Evolutionary conservation across 1,284 basidiomycete genomes (phyloP).

Genomic region (Trametes hirsuta): DNA sequence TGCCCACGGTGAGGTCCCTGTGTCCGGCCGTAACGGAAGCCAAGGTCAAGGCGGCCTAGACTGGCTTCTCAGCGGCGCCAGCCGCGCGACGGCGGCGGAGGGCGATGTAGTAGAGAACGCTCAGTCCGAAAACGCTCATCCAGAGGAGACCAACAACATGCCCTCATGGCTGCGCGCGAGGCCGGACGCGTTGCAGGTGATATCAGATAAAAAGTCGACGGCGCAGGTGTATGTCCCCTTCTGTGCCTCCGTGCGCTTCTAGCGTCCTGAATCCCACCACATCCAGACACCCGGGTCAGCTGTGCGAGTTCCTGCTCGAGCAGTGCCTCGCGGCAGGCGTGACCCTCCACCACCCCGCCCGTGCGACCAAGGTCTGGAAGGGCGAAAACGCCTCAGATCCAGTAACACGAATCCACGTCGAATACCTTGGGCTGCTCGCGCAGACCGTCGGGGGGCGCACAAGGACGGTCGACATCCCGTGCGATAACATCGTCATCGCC

Average conservation of each 20-base stretch:
- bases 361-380: conserved; percentile 30
- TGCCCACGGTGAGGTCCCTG: conserved; percentile 1
- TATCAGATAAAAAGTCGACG: conserved; percentile 44
- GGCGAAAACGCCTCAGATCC: conserved; percentile 12
- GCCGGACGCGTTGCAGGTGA: conserved; percentile 27
- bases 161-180: conserved; percentile 35
- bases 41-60: conserved; percentile 20
- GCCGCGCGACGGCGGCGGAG: conserved; percentile 25
- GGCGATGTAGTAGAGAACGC: conserved; percentile 2
- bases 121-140: conserved; percentile 14
- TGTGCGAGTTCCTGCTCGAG: conserved; percentile 56
- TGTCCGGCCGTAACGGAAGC: conserved; percentile 3
- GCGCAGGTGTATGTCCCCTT: conserved; percentile 45
- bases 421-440: conserved; percentile 28
- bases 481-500: conserved; percentile 53
- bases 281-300: conserved; percentile 44
- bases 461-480: conserved; percentile 35
- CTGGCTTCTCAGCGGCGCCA: conserved; percentile 31
- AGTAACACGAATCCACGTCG: conserved; percentile 25
- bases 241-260: not conserved
- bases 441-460: conserved; percentile 12
- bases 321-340: conserved; percentile 46
- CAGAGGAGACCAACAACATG: conserved; percentile 5
- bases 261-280: conserved; percentile 6
- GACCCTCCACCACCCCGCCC: conserved; percentile 40